phyloP scores from a whole-genome alignment of 2,329 filamentous ascomycete species.

The Ustilaginoidea virens region DNA sequence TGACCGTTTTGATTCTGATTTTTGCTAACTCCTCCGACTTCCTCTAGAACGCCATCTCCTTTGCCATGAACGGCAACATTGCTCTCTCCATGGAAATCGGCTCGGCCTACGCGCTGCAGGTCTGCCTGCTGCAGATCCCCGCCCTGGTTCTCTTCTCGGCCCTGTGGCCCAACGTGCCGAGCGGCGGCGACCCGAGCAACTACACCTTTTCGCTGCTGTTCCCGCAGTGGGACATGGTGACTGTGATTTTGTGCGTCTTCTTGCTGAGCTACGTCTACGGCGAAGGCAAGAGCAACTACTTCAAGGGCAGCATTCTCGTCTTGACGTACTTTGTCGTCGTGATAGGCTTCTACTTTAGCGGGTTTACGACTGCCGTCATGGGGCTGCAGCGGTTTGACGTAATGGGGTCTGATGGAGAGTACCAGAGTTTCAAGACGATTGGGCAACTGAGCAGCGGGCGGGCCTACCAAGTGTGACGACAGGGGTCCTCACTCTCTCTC shows the following conservation, averaged over 20 bases:
- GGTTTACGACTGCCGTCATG: conserved; percentile 31
- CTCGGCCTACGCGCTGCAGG: conserved; percentile 89
- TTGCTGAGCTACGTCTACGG: conserved; percentile 94
- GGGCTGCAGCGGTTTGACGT: conserved; percentile 36
- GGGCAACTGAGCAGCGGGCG: conserved; percentile 25
- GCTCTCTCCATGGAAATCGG: conserved; percentile 98
- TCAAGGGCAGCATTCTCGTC: conserved; percentile 93
- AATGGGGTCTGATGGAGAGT: conserved; percentile 33
- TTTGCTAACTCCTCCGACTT: conserved; percentile 2
- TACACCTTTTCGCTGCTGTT: conserved; percentile 81
- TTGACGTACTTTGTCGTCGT: conserved; percentile 87
- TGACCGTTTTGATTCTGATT: neutral
- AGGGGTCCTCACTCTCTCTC: too few species aligned
- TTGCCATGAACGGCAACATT: conserved; percentile 99
- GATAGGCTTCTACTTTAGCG: conserved; percentile 78
- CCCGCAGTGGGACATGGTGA: conserved; percentile 98
- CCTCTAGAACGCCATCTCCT: conserved; percentile 81
- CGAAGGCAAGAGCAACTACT: conserved; percentile 99
- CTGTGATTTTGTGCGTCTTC: conserved; percentile 90
- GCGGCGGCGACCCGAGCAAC: conserved; percentile 24
- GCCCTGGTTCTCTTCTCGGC: conserved; percentile 86
- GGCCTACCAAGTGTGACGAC: conserved; percentile 10
- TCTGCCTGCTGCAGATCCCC: conserved; percentile 87
- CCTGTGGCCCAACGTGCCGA: conserved; percentile 37
- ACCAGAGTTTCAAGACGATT: conserved; percentile 36